A percentile compares a stretch with the other conserved stretches of the same genome.
Evolutionary conservation across 495 filamentous ascomycete species (phyloP).

Genomic region (Aspergillus egyptiacus): DNA sequence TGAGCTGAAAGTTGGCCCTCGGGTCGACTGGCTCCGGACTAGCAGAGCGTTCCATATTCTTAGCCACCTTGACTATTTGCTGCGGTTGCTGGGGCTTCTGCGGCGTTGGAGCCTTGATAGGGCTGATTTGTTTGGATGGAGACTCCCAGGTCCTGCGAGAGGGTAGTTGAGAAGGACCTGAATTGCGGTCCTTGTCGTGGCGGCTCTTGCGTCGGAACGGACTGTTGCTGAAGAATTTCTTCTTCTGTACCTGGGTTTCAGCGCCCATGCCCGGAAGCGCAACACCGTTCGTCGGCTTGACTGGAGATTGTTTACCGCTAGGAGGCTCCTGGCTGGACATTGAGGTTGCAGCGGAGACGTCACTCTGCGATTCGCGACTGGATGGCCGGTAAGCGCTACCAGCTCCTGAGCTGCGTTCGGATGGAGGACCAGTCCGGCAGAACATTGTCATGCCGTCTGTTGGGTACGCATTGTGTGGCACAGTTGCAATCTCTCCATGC

Average conservation of each 20-base stretch:
- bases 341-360: conserved; percentile 84
- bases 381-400: conserved; percentile 65
- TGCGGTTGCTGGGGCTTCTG: conserved; percentile 11
- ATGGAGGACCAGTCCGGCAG: conserved; percentile 79
- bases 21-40: conserved; percentile 91
- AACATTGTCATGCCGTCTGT: conserved; percentile 99
- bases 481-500: conserved; percentile 57
- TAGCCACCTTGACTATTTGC: conserved; percentile 4
- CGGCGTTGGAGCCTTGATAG: conserved; percentile 24
- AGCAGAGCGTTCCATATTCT: conserved; percentile 30
- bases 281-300: conserved; percentile 53
- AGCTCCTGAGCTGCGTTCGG: conserved; percentile 73
- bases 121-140: conserved; percentile 31
- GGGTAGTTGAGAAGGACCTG: conserved; percentile 24
- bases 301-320: conserved; percentile 61
- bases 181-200: conserved; percentile 66
- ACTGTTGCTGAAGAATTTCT: conserved; percentile 93
- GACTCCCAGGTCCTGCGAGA: conserved; percentile 37
- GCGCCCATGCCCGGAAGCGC: conserved; percentile 39
- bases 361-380: conserved; percentile 86
- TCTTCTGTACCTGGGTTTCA: conserved; percentile 69
- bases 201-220: conserved; percentile 93
- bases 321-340: conserved; percentile 74
- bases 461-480: conserved; percentile 92
- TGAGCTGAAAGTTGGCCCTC: conserved; percentile 88